A percentile compares a stretch with the other conserved stretches of the same genome.
phyloP scores from a whole-genome alignment of 805 yeast species.

The Kluyveromyces dobzhanskii region DNA sequence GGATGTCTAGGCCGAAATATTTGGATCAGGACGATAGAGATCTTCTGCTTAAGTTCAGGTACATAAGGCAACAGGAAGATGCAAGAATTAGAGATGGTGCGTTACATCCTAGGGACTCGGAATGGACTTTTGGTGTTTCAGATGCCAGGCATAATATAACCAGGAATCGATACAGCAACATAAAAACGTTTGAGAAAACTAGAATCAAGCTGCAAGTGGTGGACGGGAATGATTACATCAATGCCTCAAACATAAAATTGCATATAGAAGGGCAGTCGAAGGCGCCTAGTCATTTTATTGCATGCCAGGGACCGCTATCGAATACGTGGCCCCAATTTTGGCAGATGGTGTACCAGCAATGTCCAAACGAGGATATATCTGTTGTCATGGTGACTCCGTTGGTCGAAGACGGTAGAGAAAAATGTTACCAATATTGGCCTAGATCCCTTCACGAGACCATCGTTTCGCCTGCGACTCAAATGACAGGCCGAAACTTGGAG shows the following conservation, averaged over 20 bases:
- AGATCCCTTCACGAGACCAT: constrained; percentile 11
- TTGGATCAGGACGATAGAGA: constrained; percentile 20
- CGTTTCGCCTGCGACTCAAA: constrained; percentile 13
- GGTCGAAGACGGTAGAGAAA: constrained; percentile 57
- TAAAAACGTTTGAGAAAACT: constrained; percentile 57
- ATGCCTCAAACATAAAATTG: constrained; percentile 61
- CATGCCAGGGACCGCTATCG: constrained; percentile 73
- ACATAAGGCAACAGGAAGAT: constrained; percentile 31
- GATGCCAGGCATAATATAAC: constrained; percentile 18
- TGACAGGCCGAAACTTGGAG: constrained; percentile 14
- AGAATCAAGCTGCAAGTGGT: constrained; percentile 37
- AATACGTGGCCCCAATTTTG: constrained; percentile 78
- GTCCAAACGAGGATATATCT: constrained; percentile 47
- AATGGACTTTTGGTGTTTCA: constrained; percentile 26
- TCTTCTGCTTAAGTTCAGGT: constrained; percentile 24
- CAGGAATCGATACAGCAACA: constrained; percentile 54
- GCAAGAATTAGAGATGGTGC: constrained; percentile 32
- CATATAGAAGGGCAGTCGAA: constrained; percentile 18
- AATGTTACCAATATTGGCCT: constrained; percentile 81
- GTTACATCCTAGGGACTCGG: constrained; percentile 17
- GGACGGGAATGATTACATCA: constrained; percentile 55
- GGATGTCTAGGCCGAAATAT: constrained; percentile 18
- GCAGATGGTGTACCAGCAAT: constrained; percentile 67
- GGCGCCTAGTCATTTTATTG: constrained; percentile 41
- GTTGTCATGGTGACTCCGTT: constrained; percentile 73